Evolutionary conservation across 2,329 filamentous ascomycete species (phyloP).

Genomic region (Mycosphaerella sp.): DNA sequence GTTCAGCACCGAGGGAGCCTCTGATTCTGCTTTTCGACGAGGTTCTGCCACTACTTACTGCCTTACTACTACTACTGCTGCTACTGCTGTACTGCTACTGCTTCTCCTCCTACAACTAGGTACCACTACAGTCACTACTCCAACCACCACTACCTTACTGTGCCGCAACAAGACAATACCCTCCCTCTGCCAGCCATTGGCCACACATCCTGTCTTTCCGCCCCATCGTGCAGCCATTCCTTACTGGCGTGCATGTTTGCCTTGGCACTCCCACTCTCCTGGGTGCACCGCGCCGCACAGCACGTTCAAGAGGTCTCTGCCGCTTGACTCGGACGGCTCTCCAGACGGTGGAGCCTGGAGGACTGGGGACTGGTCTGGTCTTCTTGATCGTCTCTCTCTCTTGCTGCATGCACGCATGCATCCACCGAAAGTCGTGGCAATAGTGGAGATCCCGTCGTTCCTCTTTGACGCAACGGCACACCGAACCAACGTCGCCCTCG

Average conservation of each 20-base stretch:
- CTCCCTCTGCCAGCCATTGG: conserved; percentile 10
- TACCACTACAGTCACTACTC: no score
- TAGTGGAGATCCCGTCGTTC: not conserved
- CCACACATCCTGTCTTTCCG: conserved; percentile 10
- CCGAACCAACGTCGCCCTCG: not conserved
- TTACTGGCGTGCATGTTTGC: conserved; percentile 13
- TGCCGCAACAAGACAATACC: conserved; percentile 1
- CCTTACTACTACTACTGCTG: not conserved
- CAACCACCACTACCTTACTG: not conserved
- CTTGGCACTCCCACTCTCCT: conserved; percentile 14
- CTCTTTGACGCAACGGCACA: not conserved
- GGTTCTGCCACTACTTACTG: no score
- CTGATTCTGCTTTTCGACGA: no score
- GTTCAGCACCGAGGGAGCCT: conserved; percentile 4
- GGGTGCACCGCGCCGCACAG: conserved; percentile 11
- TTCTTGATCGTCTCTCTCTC: no score
- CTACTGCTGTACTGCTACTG: no score
- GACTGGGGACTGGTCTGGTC: not conserved
- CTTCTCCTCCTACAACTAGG: no score
- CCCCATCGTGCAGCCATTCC: conserved; percentile 16
- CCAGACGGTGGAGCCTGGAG: not conserved
- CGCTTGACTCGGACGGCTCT: not conserved
- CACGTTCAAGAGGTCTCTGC: conserved; percentile 2
- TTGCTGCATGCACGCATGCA: no score
- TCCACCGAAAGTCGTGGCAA: not conserved